Evolutionary conservation across 2,329 filamentous ascomycete species (phyloP).

Genomic region (Fusarium goolgardi): DNA sequence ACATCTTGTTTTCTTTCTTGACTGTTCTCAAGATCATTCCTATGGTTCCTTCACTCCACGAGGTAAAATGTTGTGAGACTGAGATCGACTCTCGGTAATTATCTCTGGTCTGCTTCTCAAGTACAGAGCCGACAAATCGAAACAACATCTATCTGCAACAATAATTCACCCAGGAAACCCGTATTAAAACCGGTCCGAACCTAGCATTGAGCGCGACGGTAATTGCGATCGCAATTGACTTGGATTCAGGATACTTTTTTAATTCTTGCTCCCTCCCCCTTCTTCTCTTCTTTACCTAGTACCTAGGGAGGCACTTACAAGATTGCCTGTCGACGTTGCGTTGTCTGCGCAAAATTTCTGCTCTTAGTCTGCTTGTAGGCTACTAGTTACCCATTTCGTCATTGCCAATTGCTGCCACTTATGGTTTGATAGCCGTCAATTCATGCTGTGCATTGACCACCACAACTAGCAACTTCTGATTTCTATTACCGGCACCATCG

Average conservation of each 20-base stretch:
- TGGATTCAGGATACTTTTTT: not conserved
- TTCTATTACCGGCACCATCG: slow-evolving; percentile 22
- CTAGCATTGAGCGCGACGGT: slow-evolving; percentile 3
- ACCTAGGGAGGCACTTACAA: too few species aligned
- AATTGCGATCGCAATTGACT: slow-evolving; percentile 15
- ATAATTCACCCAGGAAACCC: slow-evolving; percentile 3
- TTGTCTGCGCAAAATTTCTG: slow-evolving; percentile 12
- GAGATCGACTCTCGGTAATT: not conserved
- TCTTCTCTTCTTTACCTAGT: not conserved
- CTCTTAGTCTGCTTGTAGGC: not conserved
- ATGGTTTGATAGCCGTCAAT: slow-evolving; percentile 19
- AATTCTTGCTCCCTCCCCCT: not conserved
- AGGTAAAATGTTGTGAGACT: not conserved
- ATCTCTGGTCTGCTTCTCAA: slow-evolving; percentile 2
- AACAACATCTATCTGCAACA: slow-evolving; percentile 11
- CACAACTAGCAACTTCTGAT: slow-evolving; percentile 14
- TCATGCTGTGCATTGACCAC: slow-evolving; percentile 30
- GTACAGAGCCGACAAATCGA: not conserved
- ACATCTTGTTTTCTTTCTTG: not conserved
- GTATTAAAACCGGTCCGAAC: slow-evolving; percentile 7
- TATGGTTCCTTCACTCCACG: not conserved
- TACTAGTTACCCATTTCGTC: not conserved
- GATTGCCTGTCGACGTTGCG: not conserved
- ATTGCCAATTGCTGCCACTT: slow-evolving; percentile 10
- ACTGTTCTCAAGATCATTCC: not conserved